Evolutionary conservation across 306 rosid species (phyloP).

Genomic region (Lathyrus sativus): DNA sequence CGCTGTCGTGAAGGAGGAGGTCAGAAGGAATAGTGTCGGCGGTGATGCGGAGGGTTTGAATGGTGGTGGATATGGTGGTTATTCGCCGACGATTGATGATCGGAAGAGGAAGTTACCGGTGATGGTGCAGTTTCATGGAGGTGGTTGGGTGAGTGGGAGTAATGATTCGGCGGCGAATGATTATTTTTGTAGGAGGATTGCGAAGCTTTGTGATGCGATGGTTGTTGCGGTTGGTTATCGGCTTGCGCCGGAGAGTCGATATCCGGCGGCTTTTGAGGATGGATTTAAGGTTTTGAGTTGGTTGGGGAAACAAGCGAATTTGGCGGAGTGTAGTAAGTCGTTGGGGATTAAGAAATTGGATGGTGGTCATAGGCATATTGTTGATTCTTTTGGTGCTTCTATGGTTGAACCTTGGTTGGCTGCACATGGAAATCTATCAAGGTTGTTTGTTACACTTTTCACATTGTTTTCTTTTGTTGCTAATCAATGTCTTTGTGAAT

Average conservation of each 20-base stretch:
- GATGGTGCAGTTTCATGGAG: conserved; percentile 91
- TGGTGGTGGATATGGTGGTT: conserved; percentile 62
- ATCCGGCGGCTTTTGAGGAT: conserved; percentile 90
- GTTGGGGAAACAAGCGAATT: conserved; percentile 89
- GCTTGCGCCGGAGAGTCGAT: conserved; percentile 86
- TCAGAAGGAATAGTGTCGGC: conserved; percentile 55
- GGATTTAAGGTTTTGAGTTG: conserved; percentile 90
- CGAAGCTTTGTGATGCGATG: conserved; percentile 75
- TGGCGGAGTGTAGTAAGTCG: conserved; percentile 84
- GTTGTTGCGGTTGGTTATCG: conserved; percentile 80
- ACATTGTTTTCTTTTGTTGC: neutral
- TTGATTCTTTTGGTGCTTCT: conserved; percentile 80
- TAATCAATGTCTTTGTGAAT: neutral
- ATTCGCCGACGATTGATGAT: conserved; percentile 53
- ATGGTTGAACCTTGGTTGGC: conserved; percentile 97
- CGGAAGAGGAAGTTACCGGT: conserved; percentile 65
- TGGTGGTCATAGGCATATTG: conserved; percentile 56
- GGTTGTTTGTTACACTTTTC: conserved; percentile 63
- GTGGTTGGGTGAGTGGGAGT: conserved; percentile 99
- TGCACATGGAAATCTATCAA: conserved; percentile 86
- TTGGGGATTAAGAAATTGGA: conserved; percentile 71
- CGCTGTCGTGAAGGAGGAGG: conserved; percentile 31
- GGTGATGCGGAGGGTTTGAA: conserved; percentile 57
- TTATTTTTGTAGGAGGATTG: conserved; percentile 73
- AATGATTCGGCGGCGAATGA: conserved; percentile 80